Conservation (phyloP, 306 rosid genomes). For the Lathyrus aphaca region DNA sequence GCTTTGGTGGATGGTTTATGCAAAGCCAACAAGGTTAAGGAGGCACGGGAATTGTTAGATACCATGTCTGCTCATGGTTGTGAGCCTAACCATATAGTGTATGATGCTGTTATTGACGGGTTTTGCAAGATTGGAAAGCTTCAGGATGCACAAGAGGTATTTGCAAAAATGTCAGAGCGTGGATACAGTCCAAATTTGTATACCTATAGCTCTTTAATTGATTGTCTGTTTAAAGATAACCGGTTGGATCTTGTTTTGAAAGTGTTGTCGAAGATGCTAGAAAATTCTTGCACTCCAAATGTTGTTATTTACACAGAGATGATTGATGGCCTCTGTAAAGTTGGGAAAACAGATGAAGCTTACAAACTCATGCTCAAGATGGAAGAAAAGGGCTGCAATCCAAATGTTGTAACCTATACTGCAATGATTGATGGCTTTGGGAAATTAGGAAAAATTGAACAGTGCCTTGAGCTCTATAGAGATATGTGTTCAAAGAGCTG, state of each 20-base stretch:
- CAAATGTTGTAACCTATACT: slow-evolving; percentile 87
- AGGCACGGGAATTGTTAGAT: slow-evolving; percentile 66
- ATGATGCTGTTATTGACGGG: slow-evolving; percentile 87
- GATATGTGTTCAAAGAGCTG: slow-evolving; percentile 84
- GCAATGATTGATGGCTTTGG: slow-evolving; percentile 93
- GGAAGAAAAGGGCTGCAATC: slow-evolving; percentile 79
- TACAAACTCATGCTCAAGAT: slow-evolving; percentile 80
- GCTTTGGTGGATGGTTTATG: slow-evolving; percentile 95
- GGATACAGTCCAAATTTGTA: slow-evolving; percentile 75
- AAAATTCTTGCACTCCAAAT: slow-evolving; percentile 75
- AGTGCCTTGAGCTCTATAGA: slow-evolving; percentile 68
- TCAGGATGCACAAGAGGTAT: slow-evolving; percentile 79
- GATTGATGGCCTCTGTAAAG: slow-evolving; percentile 85
- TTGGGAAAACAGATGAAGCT: slow-evolving; percentile 79
- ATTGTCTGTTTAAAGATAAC: slow-evolving; percentile 72
- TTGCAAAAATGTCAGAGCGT: slow-evolving; percentile 73
- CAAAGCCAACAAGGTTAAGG: slow-evolving; percentile 73
- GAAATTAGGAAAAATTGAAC: slow-evolving; percentile 66
- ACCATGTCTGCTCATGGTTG: slow-evolving; percentile 66
- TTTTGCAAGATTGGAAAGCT: slow-evolving; percentile 80
- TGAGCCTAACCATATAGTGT: slow-evolving; percentile 73
- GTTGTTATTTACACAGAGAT: slow-evolving; percentile 88
- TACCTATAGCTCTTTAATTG: slow-evolving; percentile 83
- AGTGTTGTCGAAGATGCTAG: slow-evolving; percentile 83
- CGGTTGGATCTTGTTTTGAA: slow-evolving; percentile 77